These are phyloP conservation scores for Solanum etuberosum DNA, from an alignment of 257 asterid genomes.

Conservation along the genomic window DNA sequence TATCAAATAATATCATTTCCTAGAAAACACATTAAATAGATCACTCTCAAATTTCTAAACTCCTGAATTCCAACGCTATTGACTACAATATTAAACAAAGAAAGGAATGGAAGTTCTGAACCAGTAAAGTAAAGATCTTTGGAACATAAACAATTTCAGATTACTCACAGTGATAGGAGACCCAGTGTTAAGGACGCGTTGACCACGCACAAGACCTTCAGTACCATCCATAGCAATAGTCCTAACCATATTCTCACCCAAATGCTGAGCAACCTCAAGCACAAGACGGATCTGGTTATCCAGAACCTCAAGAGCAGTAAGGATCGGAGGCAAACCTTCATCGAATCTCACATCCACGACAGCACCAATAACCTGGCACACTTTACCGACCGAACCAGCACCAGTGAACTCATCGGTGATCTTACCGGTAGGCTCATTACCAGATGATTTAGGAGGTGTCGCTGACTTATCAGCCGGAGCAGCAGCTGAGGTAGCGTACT, in stretches of 20 bases:
- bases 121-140: not conserved
- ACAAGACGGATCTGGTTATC: slow-evolving; percentile 89
- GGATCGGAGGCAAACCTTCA: slow-evolving; percentile 84
- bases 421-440: slow-evolving; percentile 37
- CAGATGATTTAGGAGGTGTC: slow-evolving; percentile 21
- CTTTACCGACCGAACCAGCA: slow-evolving; percentile 55
- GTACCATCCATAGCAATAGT: slow-evolving; percentile 97
- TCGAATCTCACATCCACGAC: slow-evolving; percentile 81
- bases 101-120: not conserved
- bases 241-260: slow-evolving; percentile 82
- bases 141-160: not conserved
- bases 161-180: slow-evolving; percentile 78
- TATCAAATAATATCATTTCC: not conserved
- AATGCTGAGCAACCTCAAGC: slow-evolving; percentile 83
- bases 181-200: slow-evolving; percentile 78
- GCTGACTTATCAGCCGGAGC: slow-evolving; percentile 23
- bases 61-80: not conserved
- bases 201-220: slow-evolving; percentile 86
- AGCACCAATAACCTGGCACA: slow-evolving; percentile 90
- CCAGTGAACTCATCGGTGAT: slow-evolving; percentile 83
- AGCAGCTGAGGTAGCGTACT: slow-evolving; percentile 54
- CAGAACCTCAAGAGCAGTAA: slow-evolving; percentile 80
- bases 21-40: not conserved
- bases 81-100: not conserved
- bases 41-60: not conserved